Conservation (phyloP, 2,329 filamentous ascomycete species). For the Penicillium paneum region DNA sequence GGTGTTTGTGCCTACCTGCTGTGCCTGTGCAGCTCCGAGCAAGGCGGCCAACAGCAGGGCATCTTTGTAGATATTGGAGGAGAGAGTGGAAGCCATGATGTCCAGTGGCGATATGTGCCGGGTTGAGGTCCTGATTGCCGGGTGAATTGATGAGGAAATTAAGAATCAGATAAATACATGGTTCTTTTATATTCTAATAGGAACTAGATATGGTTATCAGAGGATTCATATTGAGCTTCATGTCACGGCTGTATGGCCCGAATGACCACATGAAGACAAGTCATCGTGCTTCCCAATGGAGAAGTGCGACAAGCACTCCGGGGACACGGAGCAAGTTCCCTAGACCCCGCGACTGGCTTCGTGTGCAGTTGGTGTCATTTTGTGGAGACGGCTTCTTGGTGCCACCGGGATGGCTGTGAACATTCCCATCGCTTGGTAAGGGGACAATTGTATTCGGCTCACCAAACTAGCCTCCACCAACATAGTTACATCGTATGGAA, state of each 20-base stretch:
- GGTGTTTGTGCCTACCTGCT: slow-evolving; percentile 32
- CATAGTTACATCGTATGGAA: neutral
- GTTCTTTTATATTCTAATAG: slow-evolving; percentile 7
- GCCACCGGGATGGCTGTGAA: neutral
- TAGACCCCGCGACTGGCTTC: neutral
- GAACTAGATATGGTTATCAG: neutral
- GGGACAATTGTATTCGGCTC: too few relatives aligned
- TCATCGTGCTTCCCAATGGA: slow-evolving; percentile 10
- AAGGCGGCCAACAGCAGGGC: slow-evolving; percentile 30
- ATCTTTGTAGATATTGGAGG: slow-evolving; percentile 26
- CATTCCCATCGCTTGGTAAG: neutral
- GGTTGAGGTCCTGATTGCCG: neutral
- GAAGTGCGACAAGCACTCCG: slow-evolving; percentile 15
- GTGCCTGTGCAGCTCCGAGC: slow-evolving; percentile 24
- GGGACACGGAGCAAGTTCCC: slow-evolving; percentile 20
- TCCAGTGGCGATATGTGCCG: neutral
- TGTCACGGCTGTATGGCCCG: slow-evolving; percentile 14
- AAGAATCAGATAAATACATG: neutral
- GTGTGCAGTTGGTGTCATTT: neutral
- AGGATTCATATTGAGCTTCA: neutral
- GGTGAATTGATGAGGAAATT: slow-evolving; percentile 1
- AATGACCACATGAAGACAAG: slow-evolving; percentile 1
- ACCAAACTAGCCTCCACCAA: neutral
- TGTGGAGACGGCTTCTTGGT: neutral
- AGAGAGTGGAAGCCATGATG: slow-evolving; percentile 13